These are phyloP conservation scores for Dictyostelium purpureum DNA, from an alignment of 78 protist species.

Conservation along the genomic window DNA sequence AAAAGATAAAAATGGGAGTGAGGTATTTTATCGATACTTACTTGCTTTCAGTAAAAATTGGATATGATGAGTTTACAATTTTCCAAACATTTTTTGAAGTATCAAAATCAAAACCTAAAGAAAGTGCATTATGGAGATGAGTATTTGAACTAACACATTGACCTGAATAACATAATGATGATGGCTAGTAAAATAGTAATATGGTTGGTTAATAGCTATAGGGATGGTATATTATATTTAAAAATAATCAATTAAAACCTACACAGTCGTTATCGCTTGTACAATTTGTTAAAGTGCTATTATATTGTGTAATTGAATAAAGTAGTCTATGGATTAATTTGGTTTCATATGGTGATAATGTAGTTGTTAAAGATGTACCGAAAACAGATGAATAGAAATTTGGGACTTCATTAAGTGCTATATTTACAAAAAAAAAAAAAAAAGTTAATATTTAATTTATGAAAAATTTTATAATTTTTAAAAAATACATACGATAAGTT, in stretches of 20 bases:
- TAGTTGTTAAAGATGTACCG: neutral
- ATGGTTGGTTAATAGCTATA: too few species aligned
- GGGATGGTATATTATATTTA: too few species aligned
- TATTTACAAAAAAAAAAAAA: neutral
- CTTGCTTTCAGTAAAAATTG: constrained; percentile 44
- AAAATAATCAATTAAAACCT: neutral
- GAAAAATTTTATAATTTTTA: neutral
- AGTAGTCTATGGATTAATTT: neutral
- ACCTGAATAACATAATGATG: neutral
- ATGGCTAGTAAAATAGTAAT: too few species aligned
- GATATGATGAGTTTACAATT: constrained; percentile 16
- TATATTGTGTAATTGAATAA: neutral
- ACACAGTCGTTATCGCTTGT: neutral
- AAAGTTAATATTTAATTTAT: neutral
- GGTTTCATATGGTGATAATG: neutral
- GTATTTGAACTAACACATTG: constrained; percentile 13
- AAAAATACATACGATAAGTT: constrained; percentile 9
- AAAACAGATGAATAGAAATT: constrained; percentile 28
- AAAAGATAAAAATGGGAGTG: neutral
- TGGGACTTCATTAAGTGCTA: constrained; percentile 12
- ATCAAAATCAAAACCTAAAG: constrained; percentile 34
- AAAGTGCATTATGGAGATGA: constrained; percentile 41
- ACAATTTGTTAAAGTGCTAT: neutral
- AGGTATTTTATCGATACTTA: too few species aligned
- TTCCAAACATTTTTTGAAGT: neutral